Base-by-base conservation (phyloP, 176 grass and related monocot species). In the Raddia distichophylla region DNA sequence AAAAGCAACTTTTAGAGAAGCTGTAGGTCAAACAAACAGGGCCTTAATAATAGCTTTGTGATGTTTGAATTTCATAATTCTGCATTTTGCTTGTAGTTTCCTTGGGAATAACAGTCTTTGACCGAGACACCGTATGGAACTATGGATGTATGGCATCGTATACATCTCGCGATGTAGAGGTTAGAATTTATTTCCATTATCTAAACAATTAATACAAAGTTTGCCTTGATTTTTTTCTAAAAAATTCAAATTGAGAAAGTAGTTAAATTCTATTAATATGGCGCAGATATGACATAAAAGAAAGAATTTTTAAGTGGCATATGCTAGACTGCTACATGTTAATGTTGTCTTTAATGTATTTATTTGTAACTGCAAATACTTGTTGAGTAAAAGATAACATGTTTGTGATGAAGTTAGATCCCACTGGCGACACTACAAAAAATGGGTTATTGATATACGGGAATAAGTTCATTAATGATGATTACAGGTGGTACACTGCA, bases 201-300 rank as follows among this genome's bases (percentile, higher is more conserved):
- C 37, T 40, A 40, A 40, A 40, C 2, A 48, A 48, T 1, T 8
- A 48, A 48, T 48, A 4, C 6, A 48, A 11, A 69, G 7, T 17
- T 10, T n/a, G 46, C 45, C 8, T 35, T 48, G 17, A 40, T 34
- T 40, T 14, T 1, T 14, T 4, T 14, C 3, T 0, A 18, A 32
- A 59, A 6, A 48, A 42, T 16, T 44, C 19, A 45, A 45, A 5
- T 22, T 4, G 9, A 34, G 2, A 64, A 51, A 50, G 27, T 18
- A 51, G 6, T 67, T 63, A 20, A 63, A 20, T 74, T 63, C 60
- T 33, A 77, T 77, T 48, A 63, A 49, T 73, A 73, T 35, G 32
- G 58, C 43, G 35, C 35, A 43, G 5, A n/a, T 42, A 19, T 33
- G 33, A 40, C 9, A 19, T 10, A 14, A 43, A 19, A 6, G 5